Base-by-base conservation (phyloP, 495 filamentous ascomycete genomes). In the Lentithecium fluviatile region DNA sequence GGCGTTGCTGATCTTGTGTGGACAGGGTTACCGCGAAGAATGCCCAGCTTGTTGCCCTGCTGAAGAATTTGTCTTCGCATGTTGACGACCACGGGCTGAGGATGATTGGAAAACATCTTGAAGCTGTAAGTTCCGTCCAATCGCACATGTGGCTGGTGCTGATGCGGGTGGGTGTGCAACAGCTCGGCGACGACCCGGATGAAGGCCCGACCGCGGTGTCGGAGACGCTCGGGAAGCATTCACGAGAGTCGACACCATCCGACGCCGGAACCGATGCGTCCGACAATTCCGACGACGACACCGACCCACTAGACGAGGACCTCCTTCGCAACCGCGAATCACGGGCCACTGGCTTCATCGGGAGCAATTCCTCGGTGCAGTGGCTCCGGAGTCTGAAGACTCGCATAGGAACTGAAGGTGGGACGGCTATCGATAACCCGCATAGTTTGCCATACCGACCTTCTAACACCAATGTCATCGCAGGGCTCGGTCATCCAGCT, bases 301-400 rank as follows among this genome's bases (percentile, higher is more conserved):
- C n/a, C 15, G 36, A 45, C 38, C 25, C 32, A 26, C 21, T 52
- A 32, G 48, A 60, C 23, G 57, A 60, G 34, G 48, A 60, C 47
- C 37, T 60, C 6, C 57, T 60, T 11, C 34, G 57, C 17, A 60
- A 25, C 37, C 19, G 13, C 1, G 36, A 60, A 37, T 60, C 57
- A 15, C 25, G 37, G 13, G 57, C 45, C 29, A 60, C 57, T 13
- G 57, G 57, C 15, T 60, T 29, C 21, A 37, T 60, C 13, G 57
- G 57, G 4, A 8, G 32, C 11, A 60, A 52, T 23, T 52, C 47
- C 12, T 47, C 42, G 21, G 57, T 60, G 1, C 48, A 60, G 25
- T 60, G 57, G 57, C 25, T 60, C 3, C 19, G 25, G 17, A 52
- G 37, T 52, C 48, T 60, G 7, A 48, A 49, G 45, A 17, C 23